Evolutionary conservation across 371 early-diverging fungal genomes (phyloP).

Genomic region (Mortierella sp.): DNA sequence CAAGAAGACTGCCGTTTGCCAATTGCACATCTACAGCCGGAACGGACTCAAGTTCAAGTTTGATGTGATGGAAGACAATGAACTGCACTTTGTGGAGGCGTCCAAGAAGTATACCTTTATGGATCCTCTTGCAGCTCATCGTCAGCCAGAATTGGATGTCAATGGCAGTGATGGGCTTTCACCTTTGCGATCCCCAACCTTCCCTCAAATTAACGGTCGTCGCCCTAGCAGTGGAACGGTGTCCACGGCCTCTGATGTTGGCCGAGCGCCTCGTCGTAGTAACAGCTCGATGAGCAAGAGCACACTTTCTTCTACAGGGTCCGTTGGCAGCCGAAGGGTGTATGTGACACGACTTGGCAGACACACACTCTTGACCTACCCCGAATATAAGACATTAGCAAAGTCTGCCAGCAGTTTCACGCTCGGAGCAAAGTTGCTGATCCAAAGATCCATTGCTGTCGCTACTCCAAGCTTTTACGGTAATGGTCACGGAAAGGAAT

Average conservation of each 20-base stretch:
- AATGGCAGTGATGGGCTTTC: constrained; percentile 5
- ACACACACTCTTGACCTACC: constrained; percentile 46
- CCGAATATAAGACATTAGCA: constrained; percentile 46
- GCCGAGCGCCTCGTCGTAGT: constrained; percentile 8
- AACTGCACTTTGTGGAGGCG: constrained; percentile 54
- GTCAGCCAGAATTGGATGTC: constrained; percentile 36
- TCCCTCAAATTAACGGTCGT: constrained; percentile 12
- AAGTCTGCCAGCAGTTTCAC: constrained; percentile 53
- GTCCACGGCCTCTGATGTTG: neutral
- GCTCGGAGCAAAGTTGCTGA: constrained; percentile 45
- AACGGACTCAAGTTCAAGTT: constrained; percentile 59
- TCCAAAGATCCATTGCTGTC: constrained; percentile 48
- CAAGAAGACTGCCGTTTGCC: constrained; percentile 47
- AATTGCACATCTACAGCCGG: constrained; percentile 52
- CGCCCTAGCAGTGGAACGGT: constrained; percentile 17
- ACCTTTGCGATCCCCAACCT: constrained; percentile 11
- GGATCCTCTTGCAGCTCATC: constrained; percentile 50
- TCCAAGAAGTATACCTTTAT: constrained; percentile 57
- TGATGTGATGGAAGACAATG: constrained; percentile 56
- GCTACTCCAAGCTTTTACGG: constrained; percentile 37
- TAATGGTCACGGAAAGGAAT: constrained; percentile 14
- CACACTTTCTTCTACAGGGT: constrained; percentile 19
- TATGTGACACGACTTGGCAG: constrained; percentile 51
- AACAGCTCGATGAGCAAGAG: constrained; percentile 22
- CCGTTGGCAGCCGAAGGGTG: constrained; percentile 33